A percentile compares a stretch with the other conserved stretches of the same genome.
Conservation (phyloP, 2,329 filamentous ascomycete species). For the Trichoderma pleuroti region DNA sequence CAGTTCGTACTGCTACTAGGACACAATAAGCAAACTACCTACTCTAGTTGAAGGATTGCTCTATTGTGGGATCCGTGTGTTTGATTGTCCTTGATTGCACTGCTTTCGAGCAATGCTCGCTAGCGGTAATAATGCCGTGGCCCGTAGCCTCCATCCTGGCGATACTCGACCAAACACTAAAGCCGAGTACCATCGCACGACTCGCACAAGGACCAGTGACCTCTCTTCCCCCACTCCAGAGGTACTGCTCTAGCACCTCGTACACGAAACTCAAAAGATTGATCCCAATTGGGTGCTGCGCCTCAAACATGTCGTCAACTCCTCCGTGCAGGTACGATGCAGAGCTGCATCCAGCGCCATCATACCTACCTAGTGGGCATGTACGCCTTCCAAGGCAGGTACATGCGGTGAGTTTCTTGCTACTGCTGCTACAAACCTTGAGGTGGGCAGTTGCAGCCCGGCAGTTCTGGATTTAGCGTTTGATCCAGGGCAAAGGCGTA, state of each 20-base stretch:
- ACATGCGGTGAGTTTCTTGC: not conserved
- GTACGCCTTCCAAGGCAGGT: not conserved
- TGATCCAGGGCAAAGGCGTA: not conserved
- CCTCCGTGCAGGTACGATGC: slow-evolving; percentile 2
- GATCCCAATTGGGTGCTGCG: slow-evolving; percentile 2
- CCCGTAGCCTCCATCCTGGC: not conserved
- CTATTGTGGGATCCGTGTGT: not conserved
- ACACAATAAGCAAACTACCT: not conserved
- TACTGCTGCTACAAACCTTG: not conserved
- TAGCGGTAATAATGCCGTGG: not conserved
- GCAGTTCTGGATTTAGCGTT: not conserved
- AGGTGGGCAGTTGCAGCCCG: not conserved
- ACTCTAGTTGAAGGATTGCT: not conserved
- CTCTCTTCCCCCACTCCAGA: not conserved
- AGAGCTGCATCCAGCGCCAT: not conserved
- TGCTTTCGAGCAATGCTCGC: not conserved
- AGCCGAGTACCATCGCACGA: not conserved
- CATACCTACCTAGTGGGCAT: too few relatives aligned
- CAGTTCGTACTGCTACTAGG: not conserved
- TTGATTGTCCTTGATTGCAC: not conserved
- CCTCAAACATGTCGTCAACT: slow-evolving; percentile 6
- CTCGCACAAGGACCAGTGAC: not conserved
- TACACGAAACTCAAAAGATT: not conserved
- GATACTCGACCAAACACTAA: not conserved
- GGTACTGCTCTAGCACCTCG: not conserved